Percentiles rank a stretch among this genome's conserved stretches.
phyloP scores from a whole-genome alignment of 1,284 basidiomycete species.

The Waitea zeae region DNA sequence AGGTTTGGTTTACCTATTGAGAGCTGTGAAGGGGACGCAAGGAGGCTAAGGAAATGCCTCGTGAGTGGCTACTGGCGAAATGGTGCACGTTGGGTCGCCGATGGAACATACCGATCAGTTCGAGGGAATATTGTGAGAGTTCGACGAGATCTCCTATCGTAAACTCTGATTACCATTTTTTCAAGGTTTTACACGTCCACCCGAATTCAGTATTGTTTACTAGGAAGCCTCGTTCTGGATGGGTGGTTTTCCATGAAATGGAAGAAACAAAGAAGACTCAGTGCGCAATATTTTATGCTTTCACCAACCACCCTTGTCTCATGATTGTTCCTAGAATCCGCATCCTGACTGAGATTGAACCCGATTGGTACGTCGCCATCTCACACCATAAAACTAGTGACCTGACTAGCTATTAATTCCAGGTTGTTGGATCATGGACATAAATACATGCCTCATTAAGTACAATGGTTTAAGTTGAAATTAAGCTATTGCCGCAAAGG shows the following conservation, averaged over 20 bases:
- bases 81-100: constrained; percentile 75
- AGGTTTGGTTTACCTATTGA: constrained; percentile 65
- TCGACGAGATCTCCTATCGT: neutral
- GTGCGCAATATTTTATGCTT: constrained; percentile 36
- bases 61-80: constrained; percentile 92
- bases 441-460: too few species aligned
- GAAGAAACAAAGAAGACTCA: constrained; percentile 88
- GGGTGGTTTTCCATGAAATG: constrained; percentile 93
- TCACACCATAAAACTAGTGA: constrained; percentile 1
- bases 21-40: constrained; percentile 76
- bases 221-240: constrained; percentile 74
- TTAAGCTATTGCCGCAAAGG: too few species aligned
- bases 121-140: constrained; percentile 59
- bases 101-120: constrained; percentile 80
- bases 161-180: constrained; percentile 2
- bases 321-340: constrained; percentile 19
- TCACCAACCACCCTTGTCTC: too few species aligned
- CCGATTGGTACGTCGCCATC: constrained; percentile 30
- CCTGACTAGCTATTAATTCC: too few species aligned
- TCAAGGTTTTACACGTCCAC: constrained; percentile 76
- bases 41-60: constrained; percentile 66
- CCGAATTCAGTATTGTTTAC: constrained; percentile 93
- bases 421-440: constrained; percentile 34
- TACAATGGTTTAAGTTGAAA: too few species aligned
- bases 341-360: constrained; percentile 38